Evolutionary conservation across 1,139 yeast genomes (phyloP).

Genomic region (Lodderomyces theae): DNA sequence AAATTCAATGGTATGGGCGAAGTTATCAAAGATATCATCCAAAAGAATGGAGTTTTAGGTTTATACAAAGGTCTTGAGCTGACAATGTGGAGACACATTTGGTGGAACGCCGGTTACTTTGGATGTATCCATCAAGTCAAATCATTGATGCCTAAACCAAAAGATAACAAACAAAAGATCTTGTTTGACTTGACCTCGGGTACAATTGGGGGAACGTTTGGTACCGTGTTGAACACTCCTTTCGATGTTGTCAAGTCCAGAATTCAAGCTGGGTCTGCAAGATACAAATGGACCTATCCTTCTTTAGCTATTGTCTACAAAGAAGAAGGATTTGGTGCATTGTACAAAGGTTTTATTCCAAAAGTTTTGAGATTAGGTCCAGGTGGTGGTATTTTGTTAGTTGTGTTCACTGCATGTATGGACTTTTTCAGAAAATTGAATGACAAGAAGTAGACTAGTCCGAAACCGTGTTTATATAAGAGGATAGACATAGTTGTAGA

Average conservation of each 20-base stretch:
- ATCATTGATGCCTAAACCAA: constrained; percentile 73
- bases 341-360: constrained; percentile 94
- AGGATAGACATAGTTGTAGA: background rate
- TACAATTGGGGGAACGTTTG: constrained; percentile 93
- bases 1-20: constrained; percentile 84
- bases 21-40: constrained; percentile 70
- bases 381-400: constrained; percentile 97
- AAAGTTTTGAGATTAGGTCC: constrained; percentile 97
- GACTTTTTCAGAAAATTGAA: constrained; percentile 81
- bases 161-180: constrained; percentile 66
- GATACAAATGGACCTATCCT: constrained; percentile 92
- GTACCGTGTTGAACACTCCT: constrained; percentile 92
- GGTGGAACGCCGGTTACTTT: constrained; percentile 98
- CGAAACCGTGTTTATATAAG: background rate
- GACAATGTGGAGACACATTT: constrained; percentile 93
- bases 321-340: constrained; percentile 88
- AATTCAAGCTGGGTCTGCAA: constrained; percentile 84
- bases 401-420: constrained; percentile 92
- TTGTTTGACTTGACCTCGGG: constrained; percentile 88
- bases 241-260: constrained; percentile 97
- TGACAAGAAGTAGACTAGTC: constrained; percentile 18
- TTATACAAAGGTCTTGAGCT: constrained; percentile 95
- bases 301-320: constrained; percentile 69
- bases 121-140: constrained; percentile 92
- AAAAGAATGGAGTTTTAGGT: constrained; percentile 75